phyloP scores from a whole-genome alignment of 2,329 filamentous ascomycete species.

The Talaromyces sp. region DNA sequence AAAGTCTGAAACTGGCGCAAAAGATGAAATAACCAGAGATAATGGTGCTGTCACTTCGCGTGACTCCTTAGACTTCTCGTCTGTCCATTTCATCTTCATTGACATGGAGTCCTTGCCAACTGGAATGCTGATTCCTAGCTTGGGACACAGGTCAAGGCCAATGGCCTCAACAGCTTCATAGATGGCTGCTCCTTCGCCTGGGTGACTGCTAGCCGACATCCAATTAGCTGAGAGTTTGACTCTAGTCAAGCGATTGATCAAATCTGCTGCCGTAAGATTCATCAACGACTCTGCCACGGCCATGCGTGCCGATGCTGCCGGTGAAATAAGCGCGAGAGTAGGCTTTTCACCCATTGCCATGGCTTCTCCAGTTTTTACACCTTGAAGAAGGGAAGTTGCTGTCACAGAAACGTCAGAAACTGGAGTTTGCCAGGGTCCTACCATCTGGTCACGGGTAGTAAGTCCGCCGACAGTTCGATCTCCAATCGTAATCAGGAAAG shows the following conservation, averaged over 20 bases:
- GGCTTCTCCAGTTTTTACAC: conserved; percentile 78
- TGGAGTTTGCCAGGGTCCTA: conserved; percentile 91
- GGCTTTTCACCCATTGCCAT: conserved; percentile 97
- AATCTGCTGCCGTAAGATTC: conserved; percentile 79
- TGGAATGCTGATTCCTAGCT: conserved; percentile 86
- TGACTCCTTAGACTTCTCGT: conserved; percentile 56
- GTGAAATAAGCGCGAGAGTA: conserved; percentile 79
- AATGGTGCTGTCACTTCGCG: conserved; percentile 91
- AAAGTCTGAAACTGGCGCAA: conserved; percentile 75
- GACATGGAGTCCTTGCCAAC: conserved; percentile 98
- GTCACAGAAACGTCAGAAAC: conserved; percentile 94
- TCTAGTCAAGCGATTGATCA: conserved; percentile 66
- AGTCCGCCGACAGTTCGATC: conserved; percentile 89
- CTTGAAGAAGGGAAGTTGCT: conserved; percentile 68
- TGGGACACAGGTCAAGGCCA: conserved; percentile 84
- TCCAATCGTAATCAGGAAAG: conserved; percentile 93
- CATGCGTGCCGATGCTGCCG: conserved; percentile 90
- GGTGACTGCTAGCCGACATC: conserved; percentile 96
- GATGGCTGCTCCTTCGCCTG: conserved; percentile 83
- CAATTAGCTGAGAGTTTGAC: conserved; percentile 93
- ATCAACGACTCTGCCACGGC: conserved; percentile 88
- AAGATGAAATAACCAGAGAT: conserved; percentile 85
- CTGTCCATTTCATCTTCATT: conserved; percentile 96
- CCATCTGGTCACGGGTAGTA: conserved; percentile 86
- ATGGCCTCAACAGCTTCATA: conserved; percentile 93